Evolutionary conservation across 164 flowering plant species (phyloP).

Genomic region (Warburgia ugandensis): DNA sequence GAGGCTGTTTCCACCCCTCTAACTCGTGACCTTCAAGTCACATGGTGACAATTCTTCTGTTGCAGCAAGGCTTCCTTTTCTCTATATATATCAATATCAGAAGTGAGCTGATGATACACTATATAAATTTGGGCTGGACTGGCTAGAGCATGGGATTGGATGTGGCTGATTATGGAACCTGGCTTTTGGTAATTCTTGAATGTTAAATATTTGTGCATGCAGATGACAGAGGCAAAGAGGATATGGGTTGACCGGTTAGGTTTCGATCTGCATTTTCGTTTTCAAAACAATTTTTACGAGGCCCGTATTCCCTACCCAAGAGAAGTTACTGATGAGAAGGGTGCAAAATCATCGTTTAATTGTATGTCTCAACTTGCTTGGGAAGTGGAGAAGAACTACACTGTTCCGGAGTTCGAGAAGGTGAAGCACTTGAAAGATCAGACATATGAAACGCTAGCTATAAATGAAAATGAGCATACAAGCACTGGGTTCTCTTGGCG

Average conservation of each 20-base stretch:
- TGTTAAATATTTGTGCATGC: constrained; percentile 6
- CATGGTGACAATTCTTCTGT: too few relatives aligned
- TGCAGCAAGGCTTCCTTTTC: too few relatives aligned
- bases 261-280: constrained; percentile 60
- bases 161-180: too few relatives aligned
- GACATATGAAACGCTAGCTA: not conserved
- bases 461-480: not conserved
- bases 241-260: constrained; percentile 93
- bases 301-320: constrained; percentile 83
- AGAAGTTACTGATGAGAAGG: constrained; percentile 80
- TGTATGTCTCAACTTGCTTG: constrained; percentile 92
- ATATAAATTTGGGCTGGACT: too few relatives aligned
- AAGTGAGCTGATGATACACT: too few relatives aligned
- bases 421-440: constrained; percentile 50
- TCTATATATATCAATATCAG: too few relatives aligned
- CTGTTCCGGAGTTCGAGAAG: constrained; percentile 53
- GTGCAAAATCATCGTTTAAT: constrained; percentile 79
- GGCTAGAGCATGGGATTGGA: too few relatives aligned
- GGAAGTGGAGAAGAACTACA: constrained; percentile 80
- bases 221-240: constrained; percentile 69
- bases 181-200: too few relatives aligned
- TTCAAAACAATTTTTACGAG: constrained; percentile 41
- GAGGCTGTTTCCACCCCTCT: too few relatives aligned
- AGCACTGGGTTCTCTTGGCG: not conserved
- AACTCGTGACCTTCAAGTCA: too few relatives aligned